Conservation (phyloP, 345 rosid species). For the Salix koriyanagi region DNA sequence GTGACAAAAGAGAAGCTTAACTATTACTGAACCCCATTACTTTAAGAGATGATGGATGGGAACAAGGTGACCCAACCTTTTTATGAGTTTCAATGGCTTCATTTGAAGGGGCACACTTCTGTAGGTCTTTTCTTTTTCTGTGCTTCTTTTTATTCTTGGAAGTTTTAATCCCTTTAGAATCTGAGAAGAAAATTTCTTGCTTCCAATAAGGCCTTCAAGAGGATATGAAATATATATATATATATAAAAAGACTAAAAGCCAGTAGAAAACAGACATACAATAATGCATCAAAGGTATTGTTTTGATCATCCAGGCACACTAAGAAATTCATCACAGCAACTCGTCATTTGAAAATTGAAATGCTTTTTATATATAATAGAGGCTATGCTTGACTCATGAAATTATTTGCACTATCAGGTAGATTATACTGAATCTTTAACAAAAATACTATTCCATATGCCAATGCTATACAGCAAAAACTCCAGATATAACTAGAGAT, state of each 20-base stretch:
- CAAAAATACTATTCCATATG: background rate
- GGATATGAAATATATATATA: conserved; percentile 31
- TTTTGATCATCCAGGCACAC: background rate
- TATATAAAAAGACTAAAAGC: conserved; percentile 19
- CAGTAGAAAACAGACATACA: background rate
- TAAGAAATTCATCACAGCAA: background rate
- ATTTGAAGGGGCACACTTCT: conserved; percentile 7
- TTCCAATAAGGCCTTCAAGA: conserved; percentile 36
- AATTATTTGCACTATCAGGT: background rate
- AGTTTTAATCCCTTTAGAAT: conserved; percentile 15
- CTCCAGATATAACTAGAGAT: background rate
- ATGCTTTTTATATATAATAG: background rate
- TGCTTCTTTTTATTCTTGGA: conserved; percentile 29
- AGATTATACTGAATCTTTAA: background rate
- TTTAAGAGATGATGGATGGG: background rate
- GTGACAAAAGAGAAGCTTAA: background rate
- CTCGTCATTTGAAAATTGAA: background rate
- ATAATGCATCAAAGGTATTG: background rate
- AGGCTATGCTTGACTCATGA: background rate
- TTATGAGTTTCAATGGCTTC: conserved; percentile 3
- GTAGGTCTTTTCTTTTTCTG: conserved; percentile 22
- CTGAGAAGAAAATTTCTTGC: conserved; percentile 19
- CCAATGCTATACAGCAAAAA: background rate
- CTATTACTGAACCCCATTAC: background rate
- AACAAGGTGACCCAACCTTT: conserved; percentile 9